Base-by-base conservation (phyloP, 2,329 filamentous ascomycete genomes). In the Claviceps sp. region DNA sequence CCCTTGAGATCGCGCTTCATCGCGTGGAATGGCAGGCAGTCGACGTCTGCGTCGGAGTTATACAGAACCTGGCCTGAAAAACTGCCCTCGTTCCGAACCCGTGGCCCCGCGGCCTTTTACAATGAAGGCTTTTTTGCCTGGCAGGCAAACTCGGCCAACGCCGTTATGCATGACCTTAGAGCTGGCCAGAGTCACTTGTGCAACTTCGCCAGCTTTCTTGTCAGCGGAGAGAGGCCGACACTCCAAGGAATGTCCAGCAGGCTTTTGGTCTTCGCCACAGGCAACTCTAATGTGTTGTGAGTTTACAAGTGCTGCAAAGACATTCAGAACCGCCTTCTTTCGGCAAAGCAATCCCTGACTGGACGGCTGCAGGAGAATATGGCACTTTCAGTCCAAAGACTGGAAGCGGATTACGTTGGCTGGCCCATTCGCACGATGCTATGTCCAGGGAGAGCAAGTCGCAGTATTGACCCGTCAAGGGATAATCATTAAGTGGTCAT, bases 111-210 rank as follows among this genome's bases (percentile, higher is more conserved):
- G 3, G 14, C 16, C 16, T 51, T 57, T 13, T 66, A 64, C n/a
- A 52, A 55, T 6, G 50, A 56, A 7, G 56, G 56, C 5, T 58
- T 61, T 48, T 43, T 66, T 11, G 62, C 56, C 0, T 66, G 64
- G 64, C 59, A 64, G 42, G 56, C 58, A 13, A 46, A 14, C 38
- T 50, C 37, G 42, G 53, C 4, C 34, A 56, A 20, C 40, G 54
- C 62, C 3, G 54, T 65, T 4, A 37, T 66, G 2, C 62, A 64
- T 18, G 56, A 65, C 30, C 41, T 65, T 2, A 34, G 45, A 4
- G 56, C 55, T 0, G 48, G 53, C 5, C 48, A 53, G 9, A 60
- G 64, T 11, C 52, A 52, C 1, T 48, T 58, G 6, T 59, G 62
- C 40, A 51, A 5, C 55, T 55, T 43, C 54, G 56, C 1, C 48